Evolutionary conservation across 2,329 filamentous ascomycete genomes (phyloP), one percentile per base, ranked within the genome.

Genomic region (Cercospora sp.): DNA sequence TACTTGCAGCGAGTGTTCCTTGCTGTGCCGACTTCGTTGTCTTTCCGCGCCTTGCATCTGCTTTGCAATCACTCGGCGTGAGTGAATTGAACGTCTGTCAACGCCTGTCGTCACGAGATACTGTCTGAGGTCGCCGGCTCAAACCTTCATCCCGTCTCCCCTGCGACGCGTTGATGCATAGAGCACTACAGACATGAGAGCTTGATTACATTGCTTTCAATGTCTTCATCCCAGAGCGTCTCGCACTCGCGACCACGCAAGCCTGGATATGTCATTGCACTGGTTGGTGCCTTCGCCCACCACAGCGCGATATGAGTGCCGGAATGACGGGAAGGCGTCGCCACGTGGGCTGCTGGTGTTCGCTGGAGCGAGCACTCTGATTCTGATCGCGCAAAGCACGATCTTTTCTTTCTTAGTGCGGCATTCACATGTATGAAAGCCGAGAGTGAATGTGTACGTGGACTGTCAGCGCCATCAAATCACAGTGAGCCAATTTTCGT

Each of bases 401-500:
- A 26, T 13, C 9, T 23, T 26, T 13, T 53, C 18, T 26, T 13
- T 51, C 20, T 42, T 42, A 26, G 20, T 26, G 48, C 48, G 6
- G 23, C 48, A 53, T 28, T 53, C 48, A 23, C 12, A 23, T 53
- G 48, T 26, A 13, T n/a, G 20, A 16, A 28, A 53, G 48, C 20
- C 5, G 20, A 53, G 48, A 53, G 48, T 26, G 12, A n/a, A 53
- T 48, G 42, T 23, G 42, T 48, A 20, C 48, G 48, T 13, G 48
- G 48, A 53, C 20, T 13, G 30, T 31, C 28, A 59, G 28, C 28
- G 30, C n/a, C 55, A 59, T 59, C 55, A 36, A 59, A 59, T 59
- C 55, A 59, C 55, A 59, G 55, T 59, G 55, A 59, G 55, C 28
- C 55, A 36, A 59, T 59, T 59, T 59, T 59, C 12, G 55, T 36